Conservation (phyloP, 495 filamentous ascomycete species). For the Aspergillus cavernicola region DNA sequence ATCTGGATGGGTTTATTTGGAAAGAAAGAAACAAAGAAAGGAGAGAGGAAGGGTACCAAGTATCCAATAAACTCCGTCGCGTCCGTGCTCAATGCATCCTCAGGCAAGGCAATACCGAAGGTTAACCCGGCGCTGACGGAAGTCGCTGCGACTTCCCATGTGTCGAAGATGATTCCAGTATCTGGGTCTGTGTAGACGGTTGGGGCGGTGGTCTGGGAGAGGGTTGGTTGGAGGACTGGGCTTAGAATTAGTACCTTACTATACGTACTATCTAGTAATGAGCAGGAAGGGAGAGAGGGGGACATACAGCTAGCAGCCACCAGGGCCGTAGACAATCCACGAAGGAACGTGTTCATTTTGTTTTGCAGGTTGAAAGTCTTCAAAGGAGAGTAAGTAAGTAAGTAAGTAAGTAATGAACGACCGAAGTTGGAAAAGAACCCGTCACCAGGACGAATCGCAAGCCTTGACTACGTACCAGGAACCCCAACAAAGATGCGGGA, state of each 20-base stretch:
- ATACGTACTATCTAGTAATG: background rate
- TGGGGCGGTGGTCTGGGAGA: slow-evolving; percentile 1
- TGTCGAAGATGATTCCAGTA: slow-evolving; percentile 17
- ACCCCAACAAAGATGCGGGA: too few species aligned
- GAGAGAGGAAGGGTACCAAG: slow-evolving; percentile 4
- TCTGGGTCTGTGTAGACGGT: slow-evolving; percentile 15
- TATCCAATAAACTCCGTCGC: slow-evolving; percentile 19
- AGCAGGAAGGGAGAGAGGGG: background rate
- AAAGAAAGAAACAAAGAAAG: background rate
- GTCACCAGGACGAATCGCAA: slow-evolving; percentile 3
- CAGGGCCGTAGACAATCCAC: background rate
- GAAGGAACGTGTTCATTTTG: background rate
- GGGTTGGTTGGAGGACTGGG: slow-evolving; percentile 11
- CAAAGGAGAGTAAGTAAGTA: background rate
- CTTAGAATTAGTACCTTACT: too few species aligned
- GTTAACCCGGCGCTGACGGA: slow-evolving; percentile 7
- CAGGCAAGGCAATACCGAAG: slow-evolving; percentile 16
- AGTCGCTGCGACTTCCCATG: slow-evolving; percentile 11
- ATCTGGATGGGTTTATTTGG: too few species aligned
- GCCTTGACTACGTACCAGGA: too few species aligned
- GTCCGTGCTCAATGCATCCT: slow-evolving; percentile 9
- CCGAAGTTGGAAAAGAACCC: background rate
- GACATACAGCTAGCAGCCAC: slow-evolving; percentile 7
- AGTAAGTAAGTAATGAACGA: slow-evolving; percentile 7
- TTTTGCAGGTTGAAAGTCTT: background rate